These are phyloP conservation scores for Sphagnum fallax DNA, from an alignment of 228 moss, liverwort and hornwort genomes.

Conservation along the genomic window DNA sequence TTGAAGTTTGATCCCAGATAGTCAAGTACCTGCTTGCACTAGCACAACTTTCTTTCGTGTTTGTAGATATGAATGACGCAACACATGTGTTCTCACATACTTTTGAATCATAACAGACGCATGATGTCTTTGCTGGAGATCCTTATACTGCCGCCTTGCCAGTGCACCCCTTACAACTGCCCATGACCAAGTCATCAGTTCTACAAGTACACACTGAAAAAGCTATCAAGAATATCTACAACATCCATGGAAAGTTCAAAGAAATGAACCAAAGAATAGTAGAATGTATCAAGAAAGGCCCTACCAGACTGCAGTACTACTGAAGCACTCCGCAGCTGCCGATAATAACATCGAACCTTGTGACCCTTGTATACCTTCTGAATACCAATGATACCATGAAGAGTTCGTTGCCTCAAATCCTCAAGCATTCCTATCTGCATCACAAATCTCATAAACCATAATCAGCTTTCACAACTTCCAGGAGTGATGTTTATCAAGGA, in stretches of 20 bases:
- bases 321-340: constrained; percentile 27
- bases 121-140: constrained; percentile 27
- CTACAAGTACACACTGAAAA: background rate
- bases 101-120: constrained; percentile 51
- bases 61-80: constrained; percentile 10
- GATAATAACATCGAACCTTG: constrained; percentile 31
- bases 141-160: constrained; percentile 31
- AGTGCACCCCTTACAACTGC: constrained; percentile 50
- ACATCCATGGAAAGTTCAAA: too few species aligned
- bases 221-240: background rate
- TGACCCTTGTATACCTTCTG: constrained; percentile 48
- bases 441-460: background rate
- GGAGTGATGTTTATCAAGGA: too few species aligned
- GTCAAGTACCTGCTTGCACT: constrained; percentile 36
- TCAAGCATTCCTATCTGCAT: constrained; percentile 63
- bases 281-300: background rate
- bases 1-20: background rate
- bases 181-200: background rate
- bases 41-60: constrained; percentile 18
- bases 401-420: constrained; percentile 43
- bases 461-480: too few species aligned
- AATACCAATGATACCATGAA: constrained; percentile 42
- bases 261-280: too few species aligned
- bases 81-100: constrained; percentile 17
- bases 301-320: constrained; percentile 44